Evolutionary conservation across 139 green algal genomes (phyloP).

Genomic region (Tetradesmus lagerheimii): DNA sequence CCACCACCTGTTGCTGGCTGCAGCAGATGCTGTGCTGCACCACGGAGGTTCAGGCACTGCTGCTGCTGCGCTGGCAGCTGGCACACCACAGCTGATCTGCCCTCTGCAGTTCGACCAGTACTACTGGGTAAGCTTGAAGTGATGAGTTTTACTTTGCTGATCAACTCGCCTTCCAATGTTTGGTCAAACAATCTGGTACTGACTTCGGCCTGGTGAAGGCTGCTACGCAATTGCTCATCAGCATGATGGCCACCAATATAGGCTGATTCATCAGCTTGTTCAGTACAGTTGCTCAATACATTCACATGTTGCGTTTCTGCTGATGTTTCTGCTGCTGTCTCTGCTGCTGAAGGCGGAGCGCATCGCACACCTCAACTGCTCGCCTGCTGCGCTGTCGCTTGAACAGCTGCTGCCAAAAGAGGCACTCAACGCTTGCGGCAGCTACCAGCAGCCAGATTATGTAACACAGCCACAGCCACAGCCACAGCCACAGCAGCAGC

Average conservation of each 20-base stretch:
- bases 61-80: constrained; percentile 43
- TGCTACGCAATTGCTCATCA: too few species aligned
- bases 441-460: neutral
- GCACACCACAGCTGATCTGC: constrained; percentile 60
- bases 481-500: neutral
- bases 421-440: neutral
- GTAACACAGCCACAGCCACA: neutral
- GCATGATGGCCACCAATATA: too few species aligned
- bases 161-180: too few species aligned
- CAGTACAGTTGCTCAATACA: too few species aligned
- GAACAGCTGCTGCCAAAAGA: neutral
- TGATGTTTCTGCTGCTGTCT: neutral
- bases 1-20: constrained; percentile 67
- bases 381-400: neutral
- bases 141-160: neutral
- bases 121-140: constrained; percentile 44
- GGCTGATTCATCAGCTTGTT: too few species aligned
- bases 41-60: constrained; percentile 60
- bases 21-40: constrained; percentile 64
- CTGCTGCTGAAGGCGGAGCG: constrained; percentile 27
- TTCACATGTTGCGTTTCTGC: too few species aligned
- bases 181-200: too few species aligned
- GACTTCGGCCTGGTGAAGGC: too few species aligned
- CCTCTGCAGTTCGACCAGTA: constrained; percentile 81
- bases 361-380: constrained; percentile 9